These are phyloP conservation scores for Verruconis gallopava DNA, from an alignment of 2,329 filamentous ascomycete genomes.

Conservation along the genomic window DNA sequence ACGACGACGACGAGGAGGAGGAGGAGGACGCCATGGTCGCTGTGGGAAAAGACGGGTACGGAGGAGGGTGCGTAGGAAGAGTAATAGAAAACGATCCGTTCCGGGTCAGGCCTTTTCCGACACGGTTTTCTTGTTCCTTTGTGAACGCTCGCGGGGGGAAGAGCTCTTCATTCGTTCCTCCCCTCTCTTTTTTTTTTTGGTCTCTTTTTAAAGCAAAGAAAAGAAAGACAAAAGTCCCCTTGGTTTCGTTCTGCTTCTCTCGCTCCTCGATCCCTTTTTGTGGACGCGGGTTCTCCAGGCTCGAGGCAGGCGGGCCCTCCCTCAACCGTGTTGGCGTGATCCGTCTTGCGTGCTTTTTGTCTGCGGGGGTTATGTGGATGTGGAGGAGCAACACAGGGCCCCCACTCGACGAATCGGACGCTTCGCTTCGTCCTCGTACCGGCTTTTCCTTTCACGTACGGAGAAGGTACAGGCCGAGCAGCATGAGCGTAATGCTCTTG, in stretches of 20 bases:
- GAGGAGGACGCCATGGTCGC: too few relatives aligned
- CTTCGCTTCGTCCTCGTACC: not conserved
- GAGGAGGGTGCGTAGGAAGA: too few relatives aligned
- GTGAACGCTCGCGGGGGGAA: not conserved
- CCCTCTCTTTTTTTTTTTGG: not conserved
- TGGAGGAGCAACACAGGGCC: not conserved
- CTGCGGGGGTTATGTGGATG: not conserved
- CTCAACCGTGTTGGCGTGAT: not conserved
- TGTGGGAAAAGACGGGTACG: too few relatives aligned
- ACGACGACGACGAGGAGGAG: too few relatives aligned
- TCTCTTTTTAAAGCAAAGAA: not conserved
- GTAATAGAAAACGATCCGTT: too few relatives aligned
- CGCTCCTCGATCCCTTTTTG: too few relatives aligned
- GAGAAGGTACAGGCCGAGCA: slow-evolving; percentile 10
- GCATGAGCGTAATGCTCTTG: slow-evolving; percentile 10
- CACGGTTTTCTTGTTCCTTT: not conserved
- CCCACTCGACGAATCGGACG: not conserved
- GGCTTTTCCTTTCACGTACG: not conserved
- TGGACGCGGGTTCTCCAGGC: not conserved
- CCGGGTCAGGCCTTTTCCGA: too few relatives aligned
- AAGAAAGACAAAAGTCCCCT: not conserved
- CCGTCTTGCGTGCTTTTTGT: not conserved
- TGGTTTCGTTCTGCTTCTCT: not conserved
- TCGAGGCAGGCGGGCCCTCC: not conserved
- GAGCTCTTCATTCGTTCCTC: not conserved